phyloP scores from a whole-genome alignment of 495 filamentous ascomycete genomes.

The Penicillium argentinense region DNA sequence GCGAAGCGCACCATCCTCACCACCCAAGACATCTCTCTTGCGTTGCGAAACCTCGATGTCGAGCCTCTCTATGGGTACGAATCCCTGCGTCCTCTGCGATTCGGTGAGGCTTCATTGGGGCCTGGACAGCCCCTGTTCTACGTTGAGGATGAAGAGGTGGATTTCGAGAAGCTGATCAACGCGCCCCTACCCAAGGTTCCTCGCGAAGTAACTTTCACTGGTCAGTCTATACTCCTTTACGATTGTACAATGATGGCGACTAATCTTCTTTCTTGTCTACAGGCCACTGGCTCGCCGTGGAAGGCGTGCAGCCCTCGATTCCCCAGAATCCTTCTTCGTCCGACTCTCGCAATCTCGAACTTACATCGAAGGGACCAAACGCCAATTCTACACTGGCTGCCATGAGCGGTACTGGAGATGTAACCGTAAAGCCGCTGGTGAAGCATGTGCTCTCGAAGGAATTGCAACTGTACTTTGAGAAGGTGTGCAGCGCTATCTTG shows the following conservation, averaged over 20 bases:
- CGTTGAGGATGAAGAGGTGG: conserved; percentile 96
- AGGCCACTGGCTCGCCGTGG: conserved; percentile 96
- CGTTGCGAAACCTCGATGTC: conserved; percentile 80
- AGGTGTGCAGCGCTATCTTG: conserved; percentile 79
- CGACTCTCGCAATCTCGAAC: conserved; percentile 76
- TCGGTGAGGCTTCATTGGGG: conserved; percentile 90
- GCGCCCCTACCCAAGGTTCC: conserved; percentile 92
- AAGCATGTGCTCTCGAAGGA: conserved; percentile 96
- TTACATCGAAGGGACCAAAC: conserved; percentile 84
- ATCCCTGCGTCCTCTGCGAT: conserved; percentile 77
- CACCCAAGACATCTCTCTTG: conserved; percentile 82
- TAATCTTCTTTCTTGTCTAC: conserved; percentile 18
- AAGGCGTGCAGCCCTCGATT: conserved; percentile 94
- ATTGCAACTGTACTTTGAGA: conserved; percentile 95
- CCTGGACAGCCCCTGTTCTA: conserved; percentile 97
- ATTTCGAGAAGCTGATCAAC: conserved; percentile 98
- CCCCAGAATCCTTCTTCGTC: conserved; percentile 89
- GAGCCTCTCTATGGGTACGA: conserved; percentile 97
- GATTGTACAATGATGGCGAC: neutral
- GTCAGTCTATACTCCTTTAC: conserved; percentile 44
- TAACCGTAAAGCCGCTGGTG: conserved; percentile 81
- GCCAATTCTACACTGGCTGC: conserved; percentile 80
- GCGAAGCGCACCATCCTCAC: conserved; percentile 77
- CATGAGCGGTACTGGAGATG: conserved; percentile 77
- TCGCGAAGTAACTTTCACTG: conserved; percentile 86